A percentile compares a stretch with the other conserved stretches of the same genome.
phyloP scores from a whole-genome alignment of 208 protist genomes.

The Leishmania gerbilli region DNA sequence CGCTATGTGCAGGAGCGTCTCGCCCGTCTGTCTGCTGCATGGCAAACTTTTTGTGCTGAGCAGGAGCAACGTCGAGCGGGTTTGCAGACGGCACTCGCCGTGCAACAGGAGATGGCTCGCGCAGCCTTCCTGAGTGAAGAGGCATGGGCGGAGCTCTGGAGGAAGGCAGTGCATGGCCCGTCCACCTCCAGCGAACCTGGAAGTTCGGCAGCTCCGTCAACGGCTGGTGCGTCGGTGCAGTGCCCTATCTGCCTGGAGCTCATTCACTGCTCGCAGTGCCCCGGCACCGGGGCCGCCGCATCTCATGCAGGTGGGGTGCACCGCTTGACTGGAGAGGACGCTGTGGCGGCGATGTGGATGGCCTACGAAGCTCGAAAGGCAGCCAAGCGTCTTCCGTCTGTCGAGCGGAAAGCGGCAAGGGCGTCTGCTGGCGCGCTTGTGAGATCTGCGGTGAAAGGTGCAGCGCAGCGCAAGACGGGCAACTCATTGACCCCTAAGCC shows the following conservation, averaged over 20 bases:
- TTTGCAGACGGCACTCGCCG: conserved; percentile 43
- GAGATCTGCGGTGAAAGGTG: not conserved
- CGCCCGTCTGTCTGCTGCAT: conserved; percentile 59
- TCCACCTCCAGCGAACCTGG: not conserved
- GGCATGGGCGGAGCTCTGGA: conserved; percentile 52
- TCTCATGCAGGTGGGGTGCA: not conserved
- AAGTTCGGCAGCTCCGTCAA: not conserved
- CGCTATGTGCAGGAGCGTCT: conserved; percentile 65
- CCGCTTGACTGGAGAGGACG: not conserved
- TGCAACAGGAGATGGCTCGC: conserved; percentile 49
- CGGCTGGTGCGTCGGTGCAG: conserved; percentile 1
- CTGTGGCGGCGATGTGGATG: conserved; percentile 16
- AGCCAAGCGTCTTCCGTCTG: not conserved
- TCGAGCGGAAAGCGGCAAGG: not conserved
- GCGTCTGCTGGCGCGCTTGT: not conserved
- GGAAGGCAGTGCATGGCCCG: not conserved
- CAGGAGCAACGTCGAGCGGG: conserved; percentile 40
- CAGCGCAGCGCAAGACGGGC: not conserved
- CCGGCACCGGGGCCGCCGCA: not conserved
- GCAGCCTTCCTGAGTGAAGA: conserved; percentile 55
- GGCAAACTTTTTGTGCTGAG: conserved; percentile 44
- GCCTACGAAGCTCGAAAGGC: conserved; percentile 23
- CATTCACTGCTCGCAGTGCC: conserved; percentile 29
- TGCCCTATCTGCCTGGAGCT: conserved; percentile 68
- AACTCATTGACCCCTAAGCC: not conserved